Base-by-base conservation (phyloP, 371 early-diverging fungal genomes). In the Cladochytrium tenue region DNA sequence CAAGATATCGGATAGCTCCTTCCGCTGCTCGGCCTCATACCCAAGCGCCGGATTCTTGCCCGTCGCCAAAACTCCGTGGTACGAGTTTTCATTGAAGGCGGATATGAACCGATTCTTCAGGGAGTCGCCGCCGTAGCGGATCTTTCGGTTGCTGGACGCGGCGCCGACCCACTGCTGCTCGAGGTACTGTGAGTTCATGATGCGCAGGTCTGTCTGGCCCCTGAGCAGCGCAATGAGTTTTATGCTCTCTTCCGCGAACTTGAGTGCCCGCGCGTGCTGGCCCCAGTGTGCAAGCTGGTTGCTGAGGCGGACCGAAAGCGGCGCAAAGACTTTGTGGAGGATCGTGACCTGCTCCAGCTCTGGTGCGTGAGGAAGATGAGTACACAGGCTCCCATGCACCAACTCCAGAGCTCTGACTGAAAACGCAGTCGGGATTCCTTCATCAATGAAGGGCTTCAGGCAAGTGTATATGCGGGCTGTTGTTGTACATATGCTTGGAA, bases 101-200 rank as follows among this genome's bases (percentile, higher is more conserved):
- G 51, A 55, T n/a, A 55, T 51, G 20, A 66, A 17, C 7, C 43
- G 25, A 59, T 30, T 68, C 51, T 58, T 58, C 53, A 57, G 36
- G 53, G 58, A 51, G 36, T 59, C 55, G 43, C 43, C 43, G 43
- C 23, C 32, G 3, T 63, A 63, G 36, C 65, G 62, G 27, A 63
- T 62, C 53, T 63, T 68, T 33, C 71, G 68, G 20, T 64, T 63
- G 50, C 74, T 67, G 20, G 64, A 58, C 2, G 70, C 62, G n/a
- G 56, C 31, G 0, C 79, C 79, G 1, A 75, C 64, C 74, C 73
- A 72, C 25, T 68, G 63, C 2, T 36, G 36, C 62, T 79, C 79
- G 1, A 76, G 60, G 23, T 56, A 35, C 5, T 62, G 25, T 2
- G 79, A 79, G 59, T 74, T 79, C 25, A 62, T 10, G 26, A 79